phyloP scores from a whole-genome alignment of 2,329 filamentous ascomycete species.

The Diaporthe ilicicola region DNA sequence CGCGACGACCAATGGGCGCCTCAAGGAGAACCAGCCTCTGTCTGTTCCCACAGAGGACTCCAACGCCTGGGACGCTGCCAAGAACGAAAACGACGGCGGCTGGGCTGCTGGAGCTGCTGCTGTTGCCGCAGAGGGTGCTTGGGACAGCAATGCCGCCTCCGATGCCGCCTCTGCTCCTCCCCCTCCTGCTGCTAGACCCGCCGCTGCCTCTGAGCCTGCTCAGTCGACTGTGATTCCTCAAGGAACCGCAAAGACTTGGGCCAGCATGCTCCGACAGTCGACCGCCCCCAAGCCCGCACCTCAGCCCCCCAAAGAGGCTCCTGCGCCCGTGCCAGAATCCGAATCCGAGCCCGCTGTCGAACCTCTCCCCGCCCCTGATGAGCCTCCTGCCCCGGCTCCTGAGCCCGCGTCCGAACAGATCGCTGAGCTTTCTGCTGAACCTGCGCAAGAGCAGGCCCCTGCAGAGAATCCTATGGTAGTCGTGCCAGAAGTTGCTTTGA shows the following conservation, averaged over 20 bases:
- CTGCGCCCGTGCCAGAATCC: slow-evolving; percentile 55
- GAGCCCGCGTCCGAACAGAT: slow-evolving; percentile 47
- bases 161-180: slow-evolving; percentile 47
- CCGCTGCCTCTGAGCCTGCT: slow-evolving; percentile 38
- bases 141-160: slow-evolving; percentile 51
- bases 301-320: slow-evolving; percentile 58
- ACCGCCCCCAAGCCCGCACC: slow-evolving; percentile 65
- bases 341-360: slow-evolving; percentile 53
- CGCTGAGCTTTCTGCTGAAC: slow-evolving; percentile 43
- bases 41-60: slow-evolving; percentile 78
- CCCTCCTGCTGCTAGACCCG: slow-evolving; percentile 46
- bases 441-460: slow-evolving; percentile 39
- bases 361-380: slow-evolving; percentile 35
- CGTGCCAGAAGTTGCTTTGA: slow-evolving; percentile 64
- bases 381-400: slow-evolving; percentile 43
- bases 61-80: slow-evolving; percentile 64
- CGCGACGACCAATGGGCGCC: slow-evolving; percentile 66
- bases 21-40: slow-evolving; percentile 62
- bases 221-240: slow-evolving; percentile 47
- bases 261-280: slow-evolving; percentile 75
- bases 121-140: slow-evolving; percentile 47
- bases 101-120: slow-evolving; percentile 29
- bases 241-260: slow-evolving; percentile 70
- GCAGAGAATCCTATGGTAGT: slow-evolving; percentile 50
- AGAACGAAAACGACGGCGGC: slow-evolving; percentile 49